Conservation (phyloP, 1,139 yeast genomes). For the Protomyces lactucae-debilis region DNA sequence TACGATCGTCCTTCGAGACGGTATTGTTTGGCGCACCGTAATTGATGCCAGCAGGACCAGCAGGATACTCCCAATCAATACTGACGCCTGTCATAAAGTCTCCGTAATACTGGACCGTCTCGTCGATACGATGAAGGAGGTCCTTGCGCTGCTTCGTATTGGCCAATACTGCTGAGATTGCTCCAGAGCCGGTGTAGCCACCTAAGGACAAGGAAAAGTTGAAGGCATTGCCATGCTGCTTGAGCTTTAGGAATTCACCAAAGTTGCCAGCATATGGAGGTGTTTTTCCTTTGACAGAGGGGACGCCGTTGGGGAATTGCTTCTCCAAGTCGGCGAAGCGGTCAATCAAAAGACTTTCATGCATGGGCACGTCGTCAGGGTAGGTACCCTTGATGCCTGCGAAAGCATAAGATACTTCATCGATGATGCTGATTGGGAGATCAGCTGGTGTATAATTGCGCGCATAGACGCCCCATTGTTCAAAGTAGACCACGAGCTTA, state of each 20-base stretch:
- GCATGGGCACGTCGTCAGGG: neutral
- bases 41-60: conserved; percentile 35
- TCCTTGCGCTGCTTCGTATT: conserved; percentile 41
- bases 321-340: conserved; percentile 58
- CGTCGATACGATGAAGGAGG: conserved; percentile 52
- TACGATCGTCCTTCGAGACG: conserved; percentile 44
- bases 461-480: conserved; percentile 5
- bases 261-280: conserved; percentile 46
- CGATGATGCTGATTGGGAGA: conserved; percentile 51
- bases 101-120: conserved; percentile 46
- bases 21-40: neutral
- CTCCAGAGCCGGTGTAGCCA: conserved; percentile 67
- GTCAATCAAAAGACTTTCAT: conserved; percentile 41
- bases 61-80: conserved; percentile 90
- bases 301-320: neutral
- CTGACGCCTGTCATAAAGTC: conserved; percentile 79
- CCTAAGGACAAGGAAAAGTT: conserved; percentile 72
- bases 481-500: neutral
- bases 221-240: conserved; percentile 47
- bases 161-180: conserved; percentile 49
- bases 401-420: conserved; percentile 77
- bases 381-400: conserved; percentile 50
- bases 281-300: conserved; percentile 26
- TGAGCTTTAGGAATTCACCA: conserved; percentile 54
- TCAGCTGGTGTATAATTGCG: neutral